Evolutionary conservation across 2,329 filamentous ascomycete genomes (phyloP), one percentile per base, ranked within the genome.

Genomic region (Coniella lustricola): DNA sequence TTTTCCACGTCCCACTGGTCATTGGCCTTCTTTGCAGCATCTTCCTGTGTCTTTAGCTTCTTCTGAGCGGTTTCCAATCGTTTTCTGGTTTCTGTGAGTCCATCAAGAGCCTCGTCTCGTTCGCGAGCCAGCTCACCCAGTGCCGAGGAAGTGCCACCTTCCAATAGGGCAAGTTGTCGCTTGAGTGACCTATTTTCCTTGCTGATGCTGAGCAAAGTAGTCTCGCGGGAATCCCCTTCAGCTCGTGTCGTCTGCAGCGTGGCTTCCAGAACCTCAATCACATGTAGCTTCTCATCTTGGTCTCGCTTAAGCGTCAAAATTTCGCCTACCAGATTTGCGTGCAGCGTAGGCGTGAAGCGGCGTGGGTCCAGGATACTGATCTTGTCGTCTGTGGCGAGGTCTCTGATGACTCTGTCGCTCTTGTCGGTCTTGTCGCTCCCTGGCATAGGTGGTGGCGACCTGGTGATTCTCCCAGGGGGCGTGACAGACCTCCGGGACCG

Each of bases 261-360:
- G 1, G 76, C 72, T 67, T 98, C 93, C 14, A 98, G 73, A 46
- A 79, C 82, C 62, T 96, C 90, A 47, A 98, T 95, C 46, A 89
- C 77, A 58, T 82, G 87, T 38, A 84, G 79, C 67, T 95, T 96
- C 36, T 87, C 88, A 62, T 98, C 93, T 54, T 97, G 81, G 55
- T 98, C 93, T 50, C 93, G 78, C 18, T 90, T 82, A 43, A 98
- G 70, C 2, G 83, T 81, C 34, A 98, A 72, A 54, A 98, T 98
- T 65, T 98, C 93, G 0, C 91, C 91, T 1, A 98, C 91, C 7
- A 98, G 72, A 43, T 88, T 96, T 8, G 93, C 93, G 64, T 97
- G 93, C 10, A 98, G 71, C 0, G 90, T 97, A 1, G 93, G 93
- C 0, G 93, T 98, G 62, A 98, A 96, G 33, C 93, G 81, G 48